Evolutionary conservation across 306 rosid species (phyloP).

Genomic region (Corylus avellana): DNA sequence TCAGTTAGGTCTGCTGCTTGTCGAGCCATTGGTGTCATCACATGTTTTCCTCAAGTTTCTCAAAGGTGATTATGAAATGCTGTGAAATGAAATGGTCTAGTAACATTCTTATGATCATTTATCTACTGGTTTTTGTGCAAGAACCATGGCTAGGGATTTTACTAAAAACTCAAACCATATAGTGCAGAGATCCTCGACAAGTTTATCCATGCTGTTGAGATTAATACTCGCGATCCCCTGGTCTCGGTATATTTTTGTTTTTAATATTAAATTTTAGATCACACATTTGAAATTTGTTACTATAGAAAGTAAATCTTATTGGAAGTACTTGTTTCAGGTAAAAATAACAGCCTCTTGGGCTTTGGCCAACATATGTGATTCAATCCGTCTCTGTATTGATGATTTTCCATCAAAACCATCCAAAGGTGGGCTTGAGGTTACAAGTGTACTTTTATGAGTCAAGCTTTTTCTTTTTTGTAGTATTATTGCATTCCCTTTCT

Average conservation of each 20-base stretch:
- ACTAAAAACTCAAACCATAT: slow-evolving; percentile 34
- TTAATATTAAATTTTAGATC: background rate
- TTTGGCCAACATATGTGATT: slow-evolving; percentile 89
- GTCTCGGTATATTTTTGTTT: slow-evolving; percentile 53
- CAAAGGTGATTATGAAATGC: slow-evolving; percentile 63
- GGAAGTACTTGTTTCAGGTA: slow-evolving; percentile 51
- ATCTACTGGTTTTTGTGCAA: slow-evolving; percentile 18
- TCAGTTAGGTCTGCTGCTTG: slow-evolving; percentile 93
- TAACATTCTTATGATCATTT: slow-evolving; percentile 12
- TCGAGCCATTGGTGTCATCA: slow-evolving; percentile 93
- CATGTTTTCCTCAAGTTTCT: slow-evolving; percentile 86
- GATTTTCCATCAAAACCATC: slow-evolving; percentile 38
- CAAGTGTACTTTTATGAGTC: slow-evolving; percentile 16
- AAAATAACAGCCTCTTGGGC: slow-evolving; percentile 97
- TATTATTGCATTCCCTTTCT: slow-evolving; percentile 12
- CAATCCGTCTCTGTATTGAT: slow-evolving; percentile 57
- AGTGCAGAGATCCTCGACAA: slow-evolving; percentile 85
- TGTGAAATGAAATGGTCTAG: background rate
- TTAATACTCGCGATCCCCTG: slow-evolving; percentile 63
- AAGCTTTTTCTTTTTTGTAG: slow-evolving; percentile 11
- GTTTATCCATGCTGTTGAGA: slow-evolving; percentile 80
- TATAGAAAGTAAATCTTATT: slow-evolving; percentile 16
- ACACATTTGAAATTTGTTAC: slow-evolving; percentile 10
- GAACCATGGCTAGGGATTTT: background rate
- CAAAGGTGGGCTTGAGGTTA: slow-evolving; percentile 51